phyloP scores from a whole-genome alignment of 2,329 filamentous ascomycete species.

The Aureobasidium subglaciale region DNA sequence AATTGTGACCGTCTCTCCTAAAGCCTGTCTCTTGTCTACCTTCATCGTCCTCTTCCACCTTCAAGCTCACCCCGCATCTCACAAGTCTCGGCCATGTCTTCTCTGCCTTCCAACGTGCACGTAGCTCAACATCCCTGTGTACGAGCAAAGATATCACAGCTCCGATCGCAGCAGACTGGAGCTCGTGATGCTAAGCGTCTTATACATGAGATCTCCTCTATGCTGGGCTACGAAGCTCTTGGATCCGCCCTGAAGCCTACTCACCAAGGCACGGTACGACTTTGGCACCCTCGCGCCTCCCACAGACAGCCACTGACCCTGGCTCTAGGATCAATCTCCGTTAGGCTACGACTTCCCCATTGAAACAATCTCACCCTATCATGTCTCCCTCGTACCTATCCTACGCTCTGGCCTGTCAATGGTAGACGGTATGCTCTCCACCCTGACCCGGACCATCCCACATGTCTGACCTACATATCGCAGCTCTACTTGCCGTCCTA shows the following conservation, averaged over 20 bases:
- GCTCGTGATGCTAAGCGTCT: constrained; percentile 72
- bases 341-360: constrained; percentile 70
- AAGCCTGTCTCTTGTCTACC: neutral
- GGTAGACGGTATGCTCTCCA: constrained; percentile 61
- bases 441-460: neutral
- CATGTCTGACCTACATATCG: neutral
- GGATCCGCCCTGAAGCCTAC: constrained; percentile 52
- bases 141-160: constrained; percentile 78
- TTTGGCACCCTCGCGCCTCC: constrained; percentile 46
- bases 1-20: neutral
- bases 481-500: constrained; percentile 75
- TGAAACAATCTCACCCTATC: constrained; percentile 54
- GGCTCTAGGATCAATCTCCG: constrained; percentile 64
- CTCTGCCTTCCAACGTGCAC: constrained; percentile 54
- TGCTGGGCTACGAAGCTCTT: constrained; percentile 77
- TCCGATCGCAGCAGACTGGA: constrained; percentile 65
- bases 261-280: constrained; percentile 46
- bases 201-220: constrained; percentile 77
- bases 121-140: constrained; percentile 82
- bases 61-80: neutral
- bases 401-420: constrained; percentile 87
- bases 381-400: constrained; percentile 80
- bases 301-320: no score
- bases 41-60: neutral
- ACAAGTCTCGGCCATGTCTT: constrained; percentile 17